Conservation (phyloP, 2,329 filamentous ascomycete species). For the Pseudonectria buxi region DNA sequence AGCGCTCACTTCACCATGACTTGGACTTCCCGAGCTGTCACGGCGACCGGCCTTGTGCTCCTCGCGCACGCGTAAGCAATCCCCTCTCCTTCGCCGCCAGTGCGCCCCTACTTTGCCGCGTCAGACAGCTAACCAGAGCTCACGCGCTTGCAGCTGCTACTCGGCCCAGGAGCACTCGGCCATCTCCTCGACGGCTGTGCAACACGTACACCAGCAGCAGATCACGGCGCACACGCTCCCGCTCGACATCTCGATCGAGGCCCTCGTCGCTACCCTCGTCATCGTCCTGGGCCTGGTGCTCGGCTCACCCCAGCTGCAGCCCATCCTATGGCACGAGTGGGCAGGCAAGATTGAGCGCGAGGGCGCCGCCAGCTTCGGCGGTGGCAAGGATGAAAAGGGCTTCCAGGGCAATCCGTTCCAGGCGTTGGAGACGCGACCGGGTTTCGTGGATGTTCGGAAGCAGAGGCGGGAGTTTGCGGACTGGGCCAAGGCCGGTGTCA, state of each 20-base stretch:
- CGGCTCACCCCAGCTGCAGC: constrained; percentile 69
- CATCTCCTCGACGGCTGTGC: constrained; percentile 53
- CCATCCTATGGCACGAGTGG: constrained; percentile 78
- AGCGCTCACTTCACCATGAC: constrained; percentile 47
- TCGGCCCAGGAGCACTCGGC: constrained; percentile 89
- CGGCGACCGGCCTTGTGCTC: constrained; percentile 67
- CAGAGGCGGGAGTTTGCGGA: constrained; percentile 71
- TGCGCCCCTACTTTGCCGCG: constrained; percentile 1
- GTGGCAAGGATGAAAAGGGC: constrained; percentile 62
- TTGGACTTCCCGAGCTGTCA: constrained; percentile 63
- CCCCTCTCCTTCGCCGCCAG: not conserved
- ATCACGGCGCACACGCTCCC: constrained; percentile 53
- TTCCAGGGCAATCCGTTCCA: constrained; percentile 73
- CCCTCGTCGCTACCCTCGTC: constrained; percentile 70
- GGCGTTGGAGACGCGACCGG: constrained; percentile 69
- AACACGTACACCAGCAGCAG: constrained; percentile 36
- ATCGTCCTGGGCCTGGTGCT: constrained; percentile 78
- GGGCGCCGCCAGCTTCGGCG: constrained; percentile 53
- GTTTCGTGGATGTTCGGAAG: constrained; percentile 83
- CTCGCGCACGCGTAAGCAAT: constrained; percentile 75
- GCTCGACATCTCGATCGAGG: constrained; percentile 81
- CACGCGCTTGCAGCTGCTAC: constrained; percentile 63
- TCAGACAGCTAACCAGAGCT: constrained; percentile 9
- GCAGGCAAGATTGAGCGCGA: constrained; percentile 77
- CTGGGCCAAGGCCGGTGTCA: constrained; percentile 50